phyloP scores from a whole-genome alignment of 306 rosid species.

The Abrus pulchellus region DNA sequence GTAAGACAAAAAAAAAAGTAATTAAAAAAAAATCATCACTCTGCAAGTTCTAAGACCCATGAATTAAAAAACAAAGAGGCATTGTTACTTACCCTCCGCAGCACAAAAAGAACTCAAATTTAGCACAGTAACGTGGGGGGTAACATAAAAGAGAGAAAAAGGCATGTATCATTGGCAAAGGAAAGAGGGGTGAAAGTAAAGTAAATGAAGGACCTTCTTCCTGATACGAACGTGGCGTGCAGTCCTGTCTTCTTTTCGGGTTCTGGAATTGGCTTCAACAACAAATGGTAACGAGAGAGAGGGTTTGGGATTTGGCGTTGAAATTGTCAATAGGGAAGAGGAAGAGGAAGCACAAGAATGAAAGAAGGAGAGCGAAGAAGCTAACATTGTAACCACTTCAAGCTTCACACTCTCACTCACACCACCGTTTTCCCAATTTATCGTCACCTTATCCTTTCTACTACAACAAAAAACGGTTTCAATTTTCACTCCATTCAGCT shows the following conservation, averaged over 20 bases:
- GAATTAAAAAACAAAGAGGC: too few species aligned
- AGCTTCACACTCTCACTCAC: background rate
- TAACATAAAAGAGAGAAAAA: background rate
- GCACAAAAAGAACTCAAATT: background rate
- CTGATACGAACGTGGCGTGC: constrained; percentile 77
- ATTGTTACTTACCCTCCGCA: too few species aligned
- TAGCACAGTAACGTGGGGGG: background rate
- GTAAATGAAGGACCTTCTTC: constrained; percentile 46
- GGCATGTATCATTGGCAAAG: background rate
- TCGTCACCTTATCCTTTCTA: constrained; percentile 51
- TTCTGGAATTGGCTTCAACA: constrained; percentile 61
- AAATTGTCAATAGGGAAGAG: constrained; percentile 32
- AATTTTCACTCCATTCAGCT: background rate
- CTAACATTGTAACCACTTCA: constrained; percentile 45
- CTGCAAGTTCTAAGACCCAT: background rate
- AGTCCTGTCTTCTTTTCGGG: constrained; percentile 70
- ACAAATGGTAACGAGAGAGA: constrained; percentile 48
- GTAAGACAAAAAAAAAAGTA: too few species aligned
- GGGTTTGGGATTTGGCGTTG: constrained; percentile 33
- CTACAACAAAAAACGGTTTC: background rate
- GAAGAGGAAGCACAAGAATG: constrained; percentile 52
- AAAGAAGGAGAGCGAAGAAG: constrained; percentile 58
- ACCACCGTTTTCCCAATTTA: background rate
- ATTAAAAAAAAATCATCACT: background rate
- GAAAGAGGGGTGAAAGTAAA: background rate